Conservation (phyloP, 2,329 filamentous ascomycete species). For the Hypoxylon sp. region DNA sequence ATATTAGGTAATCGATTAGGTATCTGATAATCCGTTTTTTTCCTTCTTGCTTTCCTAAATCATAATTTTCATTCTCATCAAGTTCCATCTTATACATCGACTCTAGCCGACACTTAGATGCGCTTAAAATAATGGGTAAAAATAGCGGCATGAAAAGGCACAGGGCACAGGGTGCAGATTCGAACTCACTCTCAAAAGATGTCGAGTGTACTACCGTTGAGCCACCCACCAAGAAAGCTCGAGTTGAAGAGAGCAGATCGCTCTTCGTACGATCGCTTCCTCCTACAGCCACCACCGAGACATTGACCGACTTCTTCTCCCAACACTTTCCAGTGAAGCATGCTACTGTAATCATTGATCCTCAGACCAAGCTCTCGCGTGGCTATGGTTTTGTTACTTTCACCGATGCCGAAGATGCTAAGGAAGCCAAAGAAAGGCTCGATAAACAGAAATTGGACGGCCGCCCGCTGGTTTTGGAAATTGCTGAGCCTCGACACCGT, state of each 20-base stretch:
- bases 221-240: conserved; percentile 68
- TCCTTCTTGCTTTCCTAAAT: background rate
- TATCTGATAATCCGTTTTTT: conserved; percentile 4
- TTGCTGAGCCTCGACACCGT: conserved; percentile 88
- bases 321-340: conserved; percentile 96
- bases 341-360: conserved; percentile 91
- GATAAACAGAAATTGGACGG: conserved; percentile 84
- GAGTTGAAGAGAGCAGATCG: conserved; percentile 75
- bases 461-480: conserved; percentile 85
- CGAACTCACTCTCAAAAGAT: conserved; percentile 43
- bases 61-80: conserved; percentile 30
- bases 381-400: conserved; percentile 98
- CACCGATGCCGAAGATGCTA: conserved; percentile 91
- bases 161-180: conserved; percentile 35
- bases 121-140: conserved; percentile 42
- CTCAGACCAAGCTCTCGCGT: conserved; percentile 86
- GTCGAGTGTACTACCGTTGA: conserved; percentile 44
- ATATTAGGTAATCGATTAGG: conserved; percentile 22
- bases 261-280: conserved; percentile 94
- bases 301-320: conserved; percentile 90
- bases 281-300: conserved; percentile 82
- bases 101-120: background rate
- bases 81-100: conserved; percentile 32
- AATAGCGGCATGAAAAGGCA: conserved; percentile 47
- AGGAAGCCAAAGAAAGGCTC: conserved; percentile 84